Conservation (phyloP, 306 rosid species). For the Psophocarpus tetragonolobus region DNA sequence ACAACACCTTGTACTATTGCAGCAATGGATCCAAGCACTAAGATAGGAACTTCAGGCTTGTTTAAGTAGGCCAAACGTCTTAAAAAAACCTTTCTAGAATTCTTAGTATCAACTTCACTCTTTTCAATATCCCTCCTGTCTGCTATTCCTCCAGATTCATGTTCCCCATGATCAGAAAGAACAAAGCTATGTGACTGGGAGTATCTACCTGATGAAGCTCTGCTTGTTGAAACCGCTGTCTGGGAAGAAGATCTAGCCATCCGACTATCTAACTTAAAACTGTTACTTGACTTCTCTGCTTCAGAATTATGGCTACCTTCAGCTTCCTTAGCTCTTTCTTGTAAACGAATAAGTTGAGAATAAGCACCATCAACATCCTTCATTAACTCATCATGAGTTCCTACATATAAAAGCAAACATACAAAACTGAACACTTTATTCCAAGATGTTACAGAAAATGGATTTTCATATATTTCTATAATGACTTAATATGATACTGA, state of each 20-base stretch:
- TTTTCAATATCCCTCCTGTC: neutral
- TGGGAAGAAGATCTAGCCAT: conserved; percentile 31
- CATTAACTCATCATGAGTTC: conserved; percentile 69
- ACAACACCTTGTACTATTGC: conserved; percentile 61
- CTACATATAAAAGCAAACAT: conserved; percentile 39
- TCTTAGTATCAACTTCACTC: conserved; percentile 3
- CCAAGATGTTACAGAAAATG: neutral
- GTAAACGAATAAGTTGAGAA: conserved; percentile 77
- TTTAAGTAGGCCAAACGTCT: conserved; percentile 60
- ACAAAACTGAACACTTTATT: conserved; percentile 18
- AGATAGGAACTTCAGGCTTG: conserved; percentile 66
- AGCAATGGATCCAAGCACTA: conserved; percentile 67
- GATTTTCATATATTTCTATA: neutral
- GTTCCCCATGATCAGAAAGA: conserved; percentile 36
- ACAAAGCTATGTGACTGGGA: conserved; percentile 41
- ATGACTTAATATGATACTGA: neutral
- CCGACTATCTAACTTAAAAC: conserved; percentile 31
- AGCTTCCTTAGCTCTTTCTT: conserved; percentile 51
- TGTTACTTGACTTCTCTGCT: conserved; percentile 21
- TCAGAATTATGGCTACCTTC: conserved; percentile 25
- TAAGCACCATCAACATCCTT: conserved; percentile 69
- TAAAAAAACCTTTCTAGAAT: conserved; percentile 42
- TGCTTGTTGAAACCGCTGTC: conserved; percentile 50
- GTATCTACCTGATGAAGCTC: conserved; percentile 45
- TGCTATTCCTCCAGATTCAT: conserved; percentile 21